These are phyloP conservation scores for Mrakia blollopis DNA, from an alignment of 768 basidiomycete genomes.

Conservation along the genomic window DNA sequence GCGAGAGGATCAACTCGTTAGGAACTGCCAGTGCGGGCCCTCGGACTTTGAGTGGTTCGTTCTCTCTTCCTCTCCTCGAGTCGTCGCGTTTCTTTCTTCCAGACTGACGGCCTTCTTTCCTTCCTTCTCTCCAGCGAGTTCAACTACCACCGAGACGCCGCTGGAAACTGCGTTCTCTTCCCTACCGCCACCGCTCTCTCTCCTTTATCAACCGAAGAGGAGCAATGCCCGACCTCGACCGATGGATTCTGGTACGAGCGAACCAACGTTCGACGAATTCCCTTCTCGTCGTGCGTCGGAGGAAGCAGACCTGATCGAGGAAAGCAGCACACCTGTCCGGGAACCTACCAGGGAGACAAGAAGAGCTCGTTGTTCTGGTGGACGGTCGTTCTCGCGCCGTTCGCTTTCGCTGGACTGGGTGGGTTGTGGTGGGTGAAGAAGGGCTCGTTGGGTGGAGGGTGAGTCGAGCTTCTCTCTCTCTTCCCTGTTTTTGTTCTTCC, in stretches of 20 bases:
- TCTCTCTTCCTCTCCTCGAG: not conserved
- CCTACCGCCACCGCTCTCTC: constrained; percentile 60
- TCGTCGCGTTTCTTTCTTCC: not conserved
- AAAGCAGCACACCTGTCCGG: constrained; percentile 64
- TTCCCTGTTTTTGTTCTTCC: constrained; percentile 10
- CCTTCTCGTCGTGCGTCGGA: constrained; percentile 78
- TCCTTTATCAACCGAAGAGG: constrained; percentile 43
- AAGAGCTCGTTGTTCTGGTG: constrained; percentile 72
- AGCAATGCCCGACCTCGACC: constrained; percentile 38
- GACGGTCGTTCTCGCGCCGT: constrained; percentile 68
- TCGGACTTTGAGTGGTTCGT: constrained; percentile 92
- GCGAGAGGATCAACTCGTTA: constrained; percentile 47
- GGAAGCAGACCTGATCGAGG: constrained; percentile 76
- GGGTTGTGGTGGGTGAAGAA: constrained; percentile 76
- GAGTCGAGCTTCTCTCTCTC: constrained; percentile 41
- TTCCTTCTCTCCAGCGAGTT: constrained; percentile 66
- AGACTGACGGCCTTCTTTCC: not conserved
- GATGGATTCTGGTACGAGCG: constrained; percentile 80
- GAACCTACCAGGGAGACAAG: constrained; percentile 1
- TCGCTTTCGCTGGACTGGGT: constrained; percentile 66
- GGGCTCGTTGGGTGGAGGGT: constrained; percentile 64
- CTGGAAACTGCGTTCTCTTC: constrained; percentile 71
- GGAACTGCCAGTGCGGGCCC: constrained; percentile 65
- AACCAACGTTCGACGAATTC: constrained; percentile 84
- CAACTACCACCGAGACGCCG: constrained; percentile 68